These are phyloP conservation scores for Ottelia alismoides DNA, from an alignment of 106 monocot genomes.

Conservation along the genomic window DNA sequence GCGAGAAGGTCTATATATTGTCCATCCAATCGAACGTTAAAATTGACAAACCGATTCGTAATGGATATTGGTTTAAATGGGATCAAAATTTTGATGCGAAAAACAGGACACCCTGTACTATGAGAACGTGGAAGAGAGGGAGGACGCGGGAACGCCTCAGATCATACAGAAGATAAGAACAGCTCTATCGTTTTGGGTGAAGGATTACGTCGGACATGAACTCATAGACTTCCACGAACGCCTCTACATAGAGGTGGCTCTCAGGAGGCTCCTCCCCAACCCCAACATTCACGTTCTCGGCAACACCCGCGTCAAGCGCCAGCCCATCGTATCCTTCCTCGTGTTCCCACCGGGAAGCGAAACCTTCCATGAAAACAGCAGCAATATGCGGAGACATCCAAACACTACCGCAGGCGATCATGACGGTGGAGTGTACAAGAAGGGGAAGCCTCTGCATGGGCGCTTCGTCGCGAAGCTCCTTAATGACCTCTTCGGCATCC, in stretches of 20 bases:
- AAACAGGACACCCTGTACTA: conserved; percentile 33
- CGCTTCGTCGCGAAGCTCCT: no score
- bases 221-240: conserved; percentile 19
- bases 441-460: conserved; percentile 48
- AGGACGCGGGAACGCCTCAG: conserved; percentile 38
- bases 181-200: conserved; percentile 33
- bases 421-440: conserved; percentile 52
- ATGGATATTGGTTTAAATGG: background rate
- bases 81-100: no score
- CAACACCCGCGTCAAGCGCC: conserved; percentile 6
- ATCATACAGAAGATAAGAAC: conserved; percentile 35
- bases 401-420: conserved; percentile 33
- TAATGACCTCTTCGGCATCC: no score
- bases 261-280: conserved; percentile 13
- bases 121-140: conserved; percentile 31
- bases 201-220: conserved; percentile 15
- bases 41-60: background rate
- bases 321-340: conserved; percentile 38
- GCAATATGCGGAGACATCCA: conserved; percentile 28
- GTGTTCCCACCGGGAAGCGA: no score
- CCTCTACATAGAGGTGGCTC: conserved; percentile 7
- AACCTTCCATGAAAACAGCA: no score
- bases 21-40: no score
- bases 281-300: conserved; percentile 11
- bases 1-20: conserved; percentile 19